A percentile compares a stretch with the other conserved stretches of the same genome.
Evolutionary conservation across 176 grass and related monocot species (phyloP).

Genomic region (Bonia amplexicaulis): DNA sequence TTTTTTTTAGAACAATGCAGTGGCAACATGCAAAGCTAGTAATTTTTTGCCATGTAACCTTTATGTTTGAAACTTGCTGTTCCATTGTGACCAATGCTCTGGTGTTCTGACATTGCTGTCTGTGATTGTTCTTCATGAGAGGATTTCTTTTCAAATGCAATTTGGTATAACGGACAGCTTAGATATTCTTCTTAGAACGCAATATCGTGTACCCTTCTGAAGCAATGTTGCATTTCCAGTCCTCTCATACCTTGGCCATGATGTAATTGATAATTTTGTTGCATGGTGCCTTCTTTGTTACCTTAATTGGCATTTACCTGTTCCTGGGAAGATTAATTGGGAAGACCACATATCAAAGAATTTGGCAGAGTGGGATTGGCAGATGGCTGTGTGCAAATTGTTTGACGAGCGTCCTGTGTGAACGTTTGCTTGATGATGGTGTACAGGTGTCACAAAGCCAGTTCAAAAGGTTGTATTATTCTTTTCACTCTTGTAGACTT

Average conservation of each 20-base stretch:
- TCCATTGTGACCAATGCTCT: neutral
- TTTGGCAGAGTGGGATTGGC: conserved; percentile 61
- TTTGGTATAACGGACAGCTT: neutral
- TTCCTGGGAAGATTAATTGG: conserved; percentile 75
- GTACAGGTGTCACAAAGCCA: conserved; percentile 60
- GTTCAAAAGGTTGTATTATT: conserved; percentile 66
- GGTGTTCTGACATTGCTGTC: neutral
- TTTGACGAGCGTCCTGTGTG: conserved; percentile 88
- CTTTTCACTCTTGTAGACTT: conserved; percentile 6
- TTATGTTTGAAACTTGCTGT: neutral
- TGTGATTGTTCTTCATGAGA: neutral
- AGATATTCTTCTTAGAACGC: conserved; percentile 9
- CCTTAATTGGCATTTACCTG: conserved; percentile 51
- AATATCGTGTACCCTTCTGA: neutral
- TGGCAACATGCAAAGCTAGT: neutral
- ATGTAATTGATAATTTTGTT: conserved; percentile 17
- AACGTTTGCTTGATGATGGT: conserved; percentile 61
- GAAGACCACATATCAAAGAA: conserved; percentile 67
- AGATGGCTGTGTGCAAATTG: conserved; percentile 78
- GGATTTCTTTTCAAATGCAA: neutral
- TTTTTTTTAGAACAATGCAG: neutral
- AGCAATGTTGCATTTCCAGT: conserved; percentile 8
- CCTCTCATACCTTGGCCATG: neutral
- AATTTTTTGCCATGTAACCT: neutral
- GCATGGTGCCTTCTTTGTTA: conserved; percentile 30